Evolutionary conservation across 768 basidiomycete genomes (phyloP), one percentile per base, ranked within the genome.

Genomic region (Rhodotorula kratochvilovae): DNA sequence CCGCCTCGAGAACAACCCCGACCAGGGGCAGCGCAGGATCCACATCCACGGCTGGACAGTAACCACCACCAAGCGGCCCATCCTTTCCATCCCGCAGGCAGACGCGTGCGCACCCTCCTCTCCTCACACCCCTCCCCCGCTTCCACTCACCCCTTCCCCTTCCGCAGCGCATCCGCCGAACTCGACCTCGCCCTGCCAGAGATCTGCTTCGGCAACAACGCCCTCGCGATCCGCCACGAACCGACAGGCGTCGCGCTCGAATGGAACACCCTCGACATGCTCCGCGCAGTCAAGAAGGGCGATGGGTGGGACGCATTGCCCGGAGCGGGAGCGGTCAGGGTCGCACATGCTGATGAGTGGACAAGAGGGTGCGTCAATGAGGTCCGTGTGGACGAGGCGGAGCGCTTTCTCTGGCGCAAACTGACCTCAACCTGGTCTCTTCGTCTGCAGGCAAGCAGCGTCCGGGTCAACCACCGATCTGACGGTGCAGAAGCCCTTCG

Each of bases 301-400:
- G 25, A 59, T 12, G 70, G 70, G 13, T 71, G 70, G 70, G 66
- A 71, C 5, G 16, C 46, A 1, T 3, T 27, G 3, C 48, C 66
- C 48, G 86, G 80, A 29, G 85, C 85, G 0, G 92, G 91, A 5
- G 92, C 95, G 69, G 93, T 98, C 73, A 91, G 91, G 76, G 96
- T 99, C 27, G 89, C 89, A 33, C 90, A 98, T 81, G 92, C 96
- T 2, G 92, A 96, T 66, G 89, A 89, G 61, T 99, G 95, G 96
- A 81, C 92, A 74, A 86, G 70, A 59, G 73, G 67, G 73, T 75
- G 10, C 46, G 70, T 56, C 43, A 86, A 81, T 19, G n/a, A n/a
- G n/a, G n/a, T n/a, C n/a, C n/a, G n/a, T n/a, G n/a, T n/a, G n/a
- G n/a, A n/a, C n/a, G n/a, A n/a, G n/a, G n/a, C n/a, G n/a, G n/a